Evolutionary conservation across 129 eudicot genomes (phyloP).

Genomic region (Flaveria brownii): DNA sequence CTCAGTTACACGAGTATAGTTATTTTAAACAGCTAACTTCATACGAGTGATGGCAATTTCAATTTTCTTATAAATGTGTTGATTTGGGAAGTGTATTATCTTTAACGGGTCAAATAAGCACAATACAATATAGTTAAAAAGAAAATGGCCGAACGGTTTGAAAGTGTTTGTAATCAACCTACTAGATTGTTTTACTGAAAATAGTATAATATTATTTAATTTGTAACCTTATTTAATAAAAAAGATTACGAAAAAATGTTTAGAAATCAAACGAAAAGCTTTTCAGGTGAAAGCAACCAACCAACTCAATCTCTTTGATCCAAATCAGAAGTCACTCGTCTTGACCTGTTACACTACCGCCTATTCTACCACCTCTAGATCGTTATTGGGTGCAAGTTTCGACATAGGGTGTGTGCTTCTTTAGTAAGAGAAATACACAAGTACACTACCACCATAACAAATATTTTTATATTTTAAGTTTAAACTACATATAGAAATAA

Average conservation of each 20-base stretch:
- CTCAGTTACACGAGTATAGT: slow-evolving; percentile 1
- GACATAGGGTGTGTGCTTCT: background rate
- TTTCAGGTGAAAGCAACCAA: background rate
- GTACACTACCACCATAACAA: background rate
- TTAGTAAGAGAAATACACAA: background rate
- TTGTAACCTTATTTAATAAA: background rate
- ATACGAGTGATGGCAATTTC: background rate
- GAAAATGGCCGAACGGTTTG: background rate
- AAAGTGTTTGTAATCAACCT: background rate
- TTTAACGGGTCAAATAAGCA: background rate
- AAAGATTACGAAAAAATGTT: background rate
- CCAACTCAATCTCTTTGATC: background rate
- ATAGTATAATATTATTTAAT: background rate
- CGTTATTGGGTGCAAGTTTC: background rate
- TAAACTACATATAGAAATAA: too few species aligned
- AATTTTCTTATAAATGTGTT: background rate
- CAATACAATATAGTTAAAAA: background rate
- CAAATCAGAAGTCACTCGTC: background rate
- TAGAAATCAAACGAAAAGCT: background rate
- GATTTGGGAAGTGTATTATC: background rate
- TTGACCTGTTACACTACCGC: background rate
- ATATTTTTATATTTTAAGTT: background rate
- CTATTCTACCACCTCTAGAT: background rate
- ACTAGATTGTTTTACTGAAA: background rate
- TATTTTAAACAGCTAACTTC: background rate